Percentiles rank a stretch among this genome's conserved stretches.
Conservation (phyloP, 1,284 basidiomycete genomes). For the Waitea zeae region DNA sequence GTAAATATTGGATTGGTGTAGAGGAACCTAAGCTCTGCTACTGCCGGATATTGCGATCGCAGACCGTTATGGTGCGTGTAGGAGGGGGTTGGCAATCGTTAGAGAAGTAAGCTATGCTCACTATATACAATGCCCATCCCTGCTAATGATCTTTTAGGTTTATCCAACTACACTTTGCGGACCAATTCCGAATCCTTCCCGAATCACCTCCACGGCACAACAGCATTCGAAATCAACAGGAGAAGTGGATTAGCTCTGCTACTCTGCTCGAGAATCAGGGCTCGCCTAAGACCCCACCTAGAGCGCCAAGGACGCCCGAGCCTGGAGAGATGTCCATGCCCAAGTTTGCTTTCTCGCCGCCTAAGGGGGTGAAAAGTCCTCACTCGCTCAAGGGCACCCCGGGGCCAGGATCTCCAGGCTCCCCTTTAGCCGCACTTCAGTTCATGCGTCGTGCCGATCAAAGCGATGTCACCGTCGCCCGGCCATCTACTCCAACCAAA, state of each 20-base stretch:
- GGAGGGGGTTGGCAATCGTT: constrained; percentile 91
- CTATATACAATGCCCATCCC: not conserved
- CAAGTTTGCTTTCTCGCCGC: constrained; percentile 29
- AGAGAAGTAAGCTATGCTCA: constrained; percentile 44
- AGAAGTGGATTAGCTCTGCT: constrained; percentile 71
- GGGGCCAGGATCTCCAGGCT: constrained; percentile 30
- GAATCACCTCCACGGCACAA: constrained; percentile 44
- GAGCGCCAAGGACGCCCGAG: constrained; percentile 49
- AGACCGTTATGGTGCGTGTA: constrained; percentile 89
- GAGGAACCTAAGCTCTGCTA: constrained; percentile 79
- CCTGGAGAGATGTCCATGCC: constrained; percentile 27
- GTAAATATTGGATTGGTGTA: constrained; percentile 91
- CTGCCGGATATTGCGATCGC: constrained; percentile 80
- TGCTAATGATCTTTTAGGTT: constrained; percentile 33
- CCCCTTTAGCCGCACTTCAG: constrained; percentile 35
- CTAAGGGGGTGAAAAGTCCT: constrained; percentile 25
- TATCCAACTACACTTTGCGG: constrained; percentile 72
- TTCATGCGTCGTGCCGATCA: constrained; percentile 35
- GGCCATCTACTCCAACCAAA: too few species aligned
- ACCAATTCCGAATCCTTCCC: constrained; percentile 49
- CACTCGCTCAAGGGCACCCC: constrained; percentile 24
- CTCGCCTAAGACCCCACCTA: constrained; percentile 22
- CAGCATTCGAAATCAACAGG: constrained; percentile 34
- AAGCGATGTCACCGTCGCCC: too few species aligned
- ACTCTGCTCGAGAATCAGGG: constrained; percentile 38